phyloP scores from a whole-genome alignment of 192 early-diverging fungal genomes.

The Coemansia sp. region DNA sequence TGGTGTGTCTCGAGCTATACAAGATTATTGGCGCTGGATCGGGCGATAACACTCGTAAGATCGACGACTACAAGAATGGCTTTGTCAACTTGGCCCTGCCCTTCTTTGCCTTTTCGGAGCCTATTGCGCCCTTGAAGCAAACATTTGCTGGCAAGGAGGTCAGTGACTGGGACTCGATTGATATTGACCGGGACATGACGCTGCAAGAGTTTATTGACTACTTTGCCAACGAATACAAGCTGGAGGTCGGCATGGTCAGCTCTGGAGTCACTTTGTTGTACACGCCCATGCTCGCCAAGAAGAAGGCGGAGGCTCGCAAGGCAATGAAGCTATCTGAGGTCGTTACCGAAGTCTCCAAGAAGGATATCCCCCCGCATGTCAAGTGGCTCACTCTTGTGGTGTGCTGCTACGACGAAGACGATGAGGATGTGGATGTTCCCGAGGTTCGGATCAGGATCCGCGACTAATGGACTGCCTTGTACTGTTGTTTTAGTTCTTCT shows the following conservation, averaged over 20 bases:
- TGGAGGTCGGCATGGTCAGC: constrained; percentile 93
- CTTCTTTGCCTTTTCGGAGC: constrained; percentile 99
- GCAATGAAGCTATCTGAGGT: constrained; percentile 80
- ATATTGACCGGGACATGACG: constrained; percentile 80
- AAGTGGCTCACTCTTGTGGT: constrained; percentile 84
- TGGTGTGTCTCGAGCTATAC: constrained; percentile 97
- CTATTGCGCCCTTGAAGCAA: constrained; percentile 83
- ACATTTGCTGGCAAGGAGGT: constrained; percentile 88
- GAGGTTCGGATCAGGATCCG: constrained; percentile 48
- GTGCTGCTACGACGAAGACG: constrained; percentile 84
- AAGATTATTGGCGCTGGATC: constrained; percentile 65
- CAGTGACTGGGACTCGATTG: constrained; percentile 96
- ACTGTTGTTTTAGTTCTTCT: neutral
- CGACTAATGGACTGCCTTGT: constrained; percentile 11
- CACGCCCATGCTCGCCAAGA: constrained; percentile 81
- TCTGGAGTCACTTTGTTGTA: constrained; percentile 92
- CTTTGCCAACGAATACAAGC: constrained; percentile 77
- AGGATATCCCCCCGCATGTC: constrained; percentile 84
- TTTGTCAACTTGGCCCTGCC: constrained; percentile 97
- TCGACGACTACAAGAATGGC: constrained; percentile 99
- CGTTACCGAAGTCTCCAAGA: constrained; percentile 80
- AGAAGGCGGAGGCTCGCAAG: constrained; percentile 83
- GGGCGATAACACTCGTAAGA: constrained; percentile 61
- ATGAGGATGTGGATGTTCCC: constrained; percentile 85
- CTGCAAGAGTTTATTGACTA: constrained; percentile 86